Base-by-base conservation (phyloP, 768 basidiomycete genomes). In the Candolleomyces efflorescens region DNA sequence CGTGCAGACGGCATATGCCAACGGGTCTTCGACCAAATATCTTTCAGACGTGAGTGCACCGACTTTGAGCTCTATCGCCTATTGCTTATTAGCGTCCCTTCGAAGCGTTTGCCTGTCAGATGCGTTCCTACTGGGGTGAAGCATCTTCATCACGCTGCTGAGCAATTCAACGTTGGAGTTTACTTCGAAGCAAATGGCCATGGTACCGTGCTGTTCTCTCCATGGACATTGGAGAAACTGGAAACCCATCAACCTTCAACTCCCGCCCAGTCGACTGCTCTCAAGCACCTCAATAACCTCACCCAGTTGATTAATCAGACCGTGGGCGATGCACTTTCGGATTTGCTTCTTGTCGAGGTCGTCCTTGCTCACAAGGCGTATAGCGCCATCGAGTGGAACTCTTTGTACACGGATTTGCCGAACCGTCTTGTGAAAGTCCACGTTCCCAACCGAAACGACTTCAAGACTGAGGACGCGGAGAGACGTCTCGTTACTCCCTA, bases 131-230 rank as follows among this genome's bases (percentile, higher is more conserved):
- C 97, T 15, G 97, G 97, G 24, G 97, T 99, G 59, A 99, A 99
- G 72, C 91, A 98, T 69, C 83, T 98, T 49, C 97, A 99, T 69
- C 95, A 98, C 67, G 97, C 95, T 15, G 97, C 97, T 11, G 92
- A 95, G 65, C 84, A 86, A 65, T 98, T 88, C 72, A 83, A 93
- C 68, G 82, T 99, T 55, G 97, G 97, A n/a, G 92, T 99, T 46
- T 99, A 99, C 74, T 99, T 99, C 66, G 97, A 99, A 71, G 97
- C 97, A 36, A 99, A 99, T 69, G 97, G 97, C 2, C 97, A 99
- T 65, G 97, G 97, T 32, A 99, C 97, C 2, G 93, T 98, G 48
- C 73, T 98, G 55, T 98, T 99, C 76, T 98, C 97, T 12, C 82
- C 80, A 6, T 69, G 80, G 18, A 89, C 93, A 3, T 79, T 87